A percentile compares a stretch with the other conserved stretches of the same genome.
Conservation (phyloP, 495 filamentous ascomycete genomes). For the Neurospora sp. region DNA sequence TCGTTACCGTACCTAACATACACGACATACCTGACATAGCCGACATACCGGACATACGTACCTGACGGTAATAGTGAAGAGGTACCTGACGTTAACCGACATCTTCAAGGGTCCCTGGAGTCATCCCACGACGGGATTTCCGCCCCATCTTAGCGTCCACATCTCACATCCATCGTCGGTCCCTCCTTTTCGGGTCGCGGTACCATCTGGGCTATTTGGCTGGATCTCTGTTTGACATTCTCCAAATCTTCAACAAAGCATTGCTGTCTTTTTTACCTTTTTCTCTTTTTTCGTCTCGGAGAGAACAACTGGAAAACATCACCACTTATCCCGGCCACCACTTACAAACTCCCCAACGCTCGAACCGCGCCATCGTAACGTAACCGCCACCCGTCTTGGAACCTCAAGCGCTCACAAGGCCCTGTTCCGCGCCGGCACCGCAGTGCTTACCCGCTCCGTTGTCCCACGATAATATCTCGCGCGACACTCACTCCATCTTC, state of each 20-base stretch:
- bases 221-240: background rate
- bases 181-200: background rate
- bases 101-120: background rate
- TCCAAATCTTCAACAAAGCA: background rate
- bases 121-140: background rate
- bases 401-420: background rate
- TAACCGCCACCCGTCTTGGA: background rate
- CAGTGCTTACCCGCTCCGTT: constrained; percentile 3
- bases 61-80: background rate
- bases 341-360: background rate
- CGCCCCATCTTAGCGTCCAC: background rate
- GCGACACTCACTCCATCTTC: background rate
- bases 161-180: background rate
- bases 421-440: background rate
- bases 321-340: background rate
- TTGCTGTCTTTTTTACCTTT: background rate
- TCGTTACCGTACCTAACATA: background rate
- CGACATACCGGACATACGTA: background rate
- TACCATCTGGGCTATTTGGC: background rate
- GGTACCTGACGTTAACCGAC: background rate
- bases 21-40: background rate
- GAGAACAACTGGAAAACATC: background rate
- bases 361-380: background rate
- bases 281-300: background rate
- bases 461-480: constrained; percentile 15